Conservation (phyloP, 2,329 filamentous ascomycete genomes). For the Trichoderma gracile region DNA sequence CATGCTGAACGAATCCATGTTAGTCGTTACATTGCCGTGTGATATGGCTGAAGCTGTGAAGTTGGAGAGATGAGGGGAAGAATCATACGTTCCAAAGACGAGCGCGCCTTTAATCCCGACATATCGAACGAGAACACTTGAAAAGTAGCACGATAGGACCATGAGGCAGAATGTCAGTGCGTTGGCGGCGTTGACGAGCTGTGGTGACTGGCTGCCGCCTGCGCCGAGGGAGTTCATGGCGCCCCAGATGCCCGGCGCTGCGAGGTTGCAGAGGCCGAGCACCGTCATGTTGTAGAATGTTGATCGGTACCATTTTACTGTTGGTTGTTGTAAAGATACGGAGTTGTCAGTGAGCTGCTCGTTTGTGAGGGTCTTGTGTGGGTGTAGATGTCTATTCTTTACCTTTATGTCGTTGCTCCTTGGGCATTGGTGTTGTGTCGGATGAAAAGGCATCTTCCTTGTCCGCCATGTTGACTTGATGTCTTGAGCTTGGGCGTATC, state of each 20-base stretch:
- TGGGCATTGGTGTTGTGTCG: conserved; percentile 28
- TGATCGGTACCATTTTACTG: conserved; percentile 68
- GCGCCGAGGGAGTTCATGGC: conserved; percentile 74
- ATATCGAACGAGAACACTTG: conserved; percentile 62
- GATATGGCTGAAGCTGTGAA: too few relatives aligned
- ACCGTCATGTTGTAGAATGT: conserved; percentile 73
- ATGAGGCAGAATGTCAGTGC: conserved; percentile 71
- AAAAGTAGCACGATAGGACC: conserved; percentile 69
- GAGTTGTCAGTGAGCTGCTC: too few relatives aligned
- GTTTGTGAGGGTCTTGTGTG: too few relatives aligned
- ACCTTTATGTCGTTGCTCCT: conserved; percentile 38
- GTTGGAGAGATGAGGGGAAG: not conserved
- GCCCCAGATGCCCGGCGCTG: conserved; percentile 70
- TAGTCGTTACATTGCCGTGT: too few relatives aligned
- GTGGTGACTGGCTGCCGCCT: conserved; percentile 64
- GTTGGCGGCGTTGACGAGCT: conserved; percentile 70
- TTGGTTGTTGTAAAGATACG: too few relatives aligned
- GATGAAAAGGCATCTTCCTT: conserved; percentile 14
- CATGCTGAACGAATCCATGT: too few relatives aligned
- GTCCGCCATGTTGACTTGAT: conserved; percentile 3
- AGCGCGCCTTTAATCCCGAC: conserved; percentile 71
- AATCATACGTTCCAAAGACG: conserved; percentile 66
- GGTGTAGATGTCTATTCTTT: not conserved
- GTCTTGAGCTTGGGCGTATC: not conserved
- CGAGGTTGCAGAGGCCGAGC: conserved; percentile 69